Percentiles rank a stretch among this genome's conserved stretches.
Evolutionary conservation across 495 filamentous ascomycete species (phyloP).

Genomic region (Penicillium atrosanguineum): DNA sequence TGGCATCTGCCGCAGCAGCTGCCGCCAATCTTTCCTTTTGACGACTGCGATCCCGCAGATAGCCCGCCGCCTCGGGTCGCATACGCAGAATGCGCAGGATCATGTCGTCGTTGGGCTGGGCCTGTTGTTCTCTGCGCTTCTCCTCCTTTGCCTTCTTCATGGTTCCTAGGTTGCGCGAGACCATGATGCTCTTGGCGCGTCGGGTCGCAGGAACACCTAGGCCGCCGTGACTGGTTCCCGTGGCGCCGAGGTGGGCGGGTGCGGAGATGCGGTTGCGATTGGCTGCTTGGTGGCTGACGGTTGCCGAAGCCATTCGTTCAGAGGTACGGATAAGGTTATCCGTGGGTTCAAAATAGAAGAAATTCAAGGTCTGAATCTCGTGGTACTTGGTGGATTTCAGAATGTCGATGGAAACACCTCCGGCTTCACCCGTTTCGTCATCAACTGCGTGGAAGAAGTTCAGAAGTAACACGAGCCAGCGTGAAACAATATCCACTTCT

Average conservation of each 20-base stretch:
- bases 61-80: conserved; percentile 88
- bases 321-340: conserved; percentile 89
- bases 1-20: conserved; percentile 85
- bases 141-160: conserved; percentile 96
- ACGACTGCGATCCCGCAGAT: conserved; percentile 84
- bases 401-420: conserved; percentile 86
- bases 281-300: conserved; percentile 70
- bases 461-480: conserved; percentile 89
- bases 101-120: conserved; percentile 97
- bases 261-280: conserved; percentile 70
- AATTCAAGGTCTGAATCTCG: conserved; percentile 91
- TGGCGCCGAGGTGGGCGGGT: conserved; percentile 58
- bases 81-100: conserved; percentile 94
- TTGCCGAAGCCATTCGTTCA: conserved; percentile 91
- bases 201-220: conserved; percentile 68
- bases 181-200: conserved; percentile 90
- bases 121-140: conserved; percentile 91
- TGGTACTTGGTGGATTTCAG: conserved; percentile 97
- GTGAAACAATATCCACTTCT: conserved; percentile 92
- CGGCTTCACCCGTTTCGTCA: conserved; percentile 77
- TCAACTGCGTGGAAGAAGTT: conserved; percentile 95
- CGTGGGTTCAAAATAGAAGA: conserved; percentile 96
- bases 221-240: conserved; percentile 60
- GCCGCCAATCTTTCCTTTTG: conserved; percentile 94
- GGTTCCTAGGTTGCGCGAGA: conserved; percentile 89